Percentiles rank a stretch among this genome's conserved stretches.
Evolutionary conservation across 176 grass and related monocot genomes (phyloP).

Genomic region (Oryza glumipatula): DNA sequence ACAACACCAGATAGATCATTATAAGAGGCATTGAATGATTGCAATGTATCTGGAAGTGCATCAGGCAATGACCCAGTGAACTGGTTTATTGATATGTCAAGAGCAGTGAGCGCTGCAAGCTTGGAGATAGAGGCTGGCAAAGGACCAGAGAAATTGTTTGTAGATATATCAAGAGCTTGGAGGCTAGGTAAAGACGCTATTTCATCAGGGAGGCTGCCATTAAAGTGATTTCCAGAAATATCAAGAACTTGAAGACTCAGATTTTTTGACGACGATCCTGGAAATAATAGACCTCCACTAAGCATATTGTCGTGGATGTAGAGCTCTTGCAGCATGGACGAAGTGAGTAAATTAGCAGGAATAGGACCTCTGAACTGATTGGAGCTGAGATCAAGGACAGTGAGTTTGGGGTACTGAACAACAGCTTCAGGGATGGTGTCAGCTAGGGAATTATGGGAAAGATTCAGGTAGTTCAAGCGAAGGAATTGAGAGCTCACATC

Average conservation of each 20-base stretch:
- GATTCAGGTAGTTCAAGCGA: conserved; percentile 83
- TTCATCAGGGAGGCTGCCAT: conserved; percentile 81
- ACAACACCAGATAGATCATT: conserved; percentile 94
- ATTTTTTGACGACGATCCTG: conserved; percentile 56
- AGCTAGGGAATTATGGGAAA: conserved; percentile 77
- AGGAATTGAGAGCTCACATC: conserved; percentile 86
- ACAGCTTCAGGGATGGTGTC: conserved; percentile 66
- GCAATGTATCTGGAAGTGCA: conserved; percentile 65
- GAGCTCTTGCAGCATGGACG: conserved; percentile 80
- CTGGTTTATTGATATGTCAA: conserved; percentile 82
- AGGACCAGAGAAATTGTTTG: conserved; percentile 84
- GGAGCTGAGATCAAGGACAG: conserved; percentile 82
- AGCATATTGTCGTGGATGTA: conserved; percentile 78
- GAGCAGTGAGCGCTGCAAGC: conserved; percentile 63
- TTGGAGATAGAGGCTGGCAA: conserved; percentile 68
- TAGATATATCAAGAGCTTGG: conserved; percentile 74
- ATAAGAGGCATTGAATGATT: conserved; percentile 83
- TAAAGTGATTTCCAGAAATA: conserved; percentile 84
- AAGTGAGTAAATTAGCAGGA: conserved; percentile 63
- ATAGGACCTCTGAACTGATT: conserved; percentile 77
- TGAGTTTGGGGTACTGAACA: conserved; percentile 83
- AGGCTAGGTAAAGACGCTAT: conserved; percentile 70
- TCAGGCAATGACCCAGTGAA: conserved; percentile 79
- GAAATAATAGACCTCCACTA: conserved; percentile 62
- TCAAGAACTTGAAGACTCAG: conserved; percentile 75